These are phyloP conservation scores for Lentinus polychrous DNA, from an alignment of 1,284 basidiomycete species.

Conservation along the genomic window DNA sequence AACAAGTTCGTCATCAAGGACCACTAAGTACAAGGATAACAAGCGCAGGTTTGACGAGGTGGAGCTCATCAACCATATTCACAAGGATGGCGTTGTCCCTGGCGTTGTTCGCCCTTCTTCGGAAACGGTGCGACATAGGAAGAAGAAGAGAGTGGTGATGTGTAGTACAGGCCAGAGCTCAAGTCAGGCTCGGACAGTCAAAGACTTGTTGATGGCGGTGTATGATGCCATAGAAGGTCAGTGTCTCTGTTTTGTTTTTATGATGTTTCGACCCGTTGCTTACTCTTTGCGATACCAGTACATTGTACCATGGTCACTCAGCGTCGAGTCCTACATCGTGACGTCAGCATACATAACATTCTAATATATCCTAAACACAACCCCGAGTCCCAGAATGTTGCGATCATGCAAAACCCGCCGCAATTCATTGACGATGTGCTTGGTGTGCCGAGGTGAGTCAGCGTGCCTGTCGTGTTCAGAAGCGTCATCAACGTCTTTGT, in stretches of 20 bases:
- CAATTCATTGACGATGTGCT: conserved; percentile 8
- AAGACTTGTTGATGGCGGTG: conserved; percentile 9
- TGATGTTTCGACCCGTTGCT: background rate
- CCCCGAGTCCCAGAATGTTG: background rate
- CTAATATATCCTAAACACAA: conserved; percentile 10
- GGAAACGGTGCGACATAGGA: background rate
- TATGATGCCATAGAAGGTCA: conserved; percentile 10
- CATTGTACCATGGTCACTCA: conserved; percentile 4
- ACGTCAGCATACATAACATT: conserved; percentile 10
- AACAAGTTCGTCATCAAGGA: conserved; percentile 9
- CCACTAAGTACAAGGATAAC: conserved; percentile 3
- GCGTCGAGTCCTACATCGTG: conserved; percentile 7
- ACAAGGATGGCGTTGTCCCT: conserved; percentile 6
- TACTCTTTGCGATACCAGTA: conserved; percentile 1
- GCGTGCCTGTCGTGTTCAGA: no score
- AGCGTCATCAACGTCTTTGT: background rate
- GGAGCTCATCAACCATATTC: background rate
- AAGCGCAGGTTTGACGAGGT: conserved; percentile 1
- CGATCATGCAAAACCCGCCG: conserved; percentile 3
- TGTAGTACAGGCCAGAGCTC: conserved; percentile 1
- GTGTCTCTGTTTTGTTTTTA: background rate
- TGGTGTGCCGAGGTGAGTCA: background rate
- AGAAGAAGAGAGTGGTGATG: conserved; percentile 2
- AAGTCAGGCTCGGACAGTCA: conserved; percentile 1
- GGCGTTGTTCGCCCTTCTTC: conserved; percentile 6